Evolutionary conservation across 495 filamentous ascomycete species (phyloP).

Genomic region (Tirmania nivea): DNA sequence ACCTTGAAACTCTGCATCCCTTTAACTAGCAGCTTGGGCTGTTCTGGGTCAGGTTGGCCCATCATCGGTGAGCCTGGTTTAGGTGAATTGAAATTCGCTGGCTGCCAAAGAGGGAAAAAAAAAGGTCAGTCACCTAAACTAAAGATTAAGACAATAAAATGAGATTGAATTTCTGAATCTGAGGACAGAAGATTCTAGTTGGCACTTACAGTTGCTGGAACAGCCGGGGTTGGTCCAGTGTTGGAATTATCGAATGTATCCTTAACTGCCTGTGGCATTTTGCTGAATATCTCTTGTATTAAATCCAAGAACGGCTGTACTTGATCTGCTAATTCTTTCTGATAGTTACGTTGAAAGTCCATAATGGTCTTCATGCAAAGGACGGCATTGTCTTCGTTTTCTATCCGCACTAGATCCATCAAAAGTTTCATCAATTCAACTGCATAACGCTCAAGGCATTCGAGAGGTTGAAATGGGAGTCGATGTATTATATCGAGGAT

Average conservation of each 20-base stretch:
- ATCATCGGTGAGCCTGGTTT: conserved; percentile 75
- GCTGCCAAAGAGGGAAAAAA: not conserved
- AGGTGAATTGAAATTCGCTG: conserved; percentile 44
- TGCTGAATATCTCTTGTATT: conserved; percentile 87
- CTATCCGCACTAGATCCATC: conserved; percentile 65
- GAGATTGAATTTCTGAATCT: not conserved
- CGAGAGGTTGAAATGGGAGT: conserved; percentile 57
- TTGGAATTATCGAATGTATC: conserved; percentile 72
- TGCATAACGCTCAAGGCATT: conserved; percentile 69
- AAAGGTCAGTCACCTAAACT: not conserved
- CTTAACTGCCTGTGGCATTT: conserved; percentile 75
- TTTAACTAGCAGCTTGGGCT: conserved; percentile 49
- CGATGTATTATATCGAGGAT: conserved; percentile 87
- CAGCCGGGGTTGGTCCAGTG: conserved; percentile 35
- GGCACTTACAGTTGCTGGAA: conserved; percentile 60
- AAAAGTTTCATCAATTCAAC: conserved; percentile 66
- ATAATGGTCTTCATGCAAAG: conserved; percentile 95
- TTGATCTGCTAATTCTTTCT: conserved; percentile 47
- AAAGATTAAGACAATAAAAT: not conserved
- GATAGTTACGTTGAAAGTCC: conserved; percentile 82
- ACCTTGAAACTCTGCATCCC: conserved; percentile 99
- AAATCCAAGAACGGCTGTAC: conserved; percentile 80
- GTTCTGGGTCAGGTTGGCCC: conserved; percentile 46
- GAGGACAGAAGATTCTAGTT: conserved; percentile 31
- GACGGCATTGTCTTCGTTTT: conserved; percentile 97